Conservation (phyloP, 129 eudicot species). For the Flaveria ramosissima region DNA sequence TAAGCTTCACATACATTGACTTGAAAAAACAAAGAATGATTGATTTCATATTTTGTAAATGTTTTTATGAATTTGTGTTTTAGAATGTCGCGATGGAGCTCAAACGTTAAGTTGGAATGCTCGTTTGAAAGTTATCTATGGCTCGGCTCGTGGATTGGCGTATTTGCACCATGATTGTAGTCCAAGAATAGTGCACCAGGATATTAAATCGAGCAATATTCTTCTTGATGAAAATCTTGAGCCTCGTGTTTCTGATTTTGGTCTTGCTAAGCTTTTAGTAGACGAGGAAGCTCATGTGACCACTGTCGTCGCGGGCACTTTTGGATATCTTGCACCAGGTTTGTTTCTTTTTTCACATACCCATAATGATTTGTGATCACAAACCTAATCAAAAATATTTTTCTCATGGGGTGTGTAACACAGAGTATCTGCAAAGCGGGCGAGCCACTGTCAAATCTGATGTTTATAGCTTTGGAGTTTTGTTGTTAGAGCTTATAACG, state of each 20-base stretch:
- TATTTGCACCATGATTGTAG: slow-evolving; percentile 94
- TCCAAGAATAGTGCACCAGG: slow-evolving; percentile 84
- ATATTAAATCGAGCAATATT: slow-evolving; percentile 91
- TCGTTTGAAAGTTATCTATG: slow-evolving; percentile 76
- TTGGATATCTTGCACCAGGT: slow-evolving; percentile 98
- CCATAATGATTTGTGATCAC: not conserved
- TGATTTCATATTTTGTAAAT: not conserved
- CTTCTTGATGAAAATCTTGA: slow-evolving; percentile 87
- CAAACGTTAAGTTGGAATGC: slow-evolving; percentile 58
- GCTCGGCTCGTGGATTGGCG: slow-evolving; percentile 91
- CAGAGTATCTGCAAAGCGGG: slow-evolving; percentile 96
- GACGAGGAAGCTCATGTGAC: slow-evolving; percentile 98
- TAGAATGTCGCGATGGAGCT: slow-evolving; percentile 55
- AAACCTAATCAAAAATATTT: not conserved
- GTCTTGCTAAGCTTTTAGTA: slow-evolving; percentile 92
- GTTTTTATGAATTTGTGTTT: slow-evolving; percentile 4
- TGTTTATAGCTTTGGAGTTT: slow-evolving; percentile 94
- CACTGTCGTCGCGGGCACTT: slow-evolving; percentile 97
- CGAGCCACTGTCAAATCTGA: slow-evolving; percentile 93
- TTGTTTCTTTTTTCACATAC: slow-evolving; percentile 7
- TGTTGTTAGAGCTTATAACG: slow-evolving; percentile 81
- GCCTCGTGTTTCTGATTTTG: slow-evolving; percentile 94
- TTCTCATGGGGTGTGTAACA: slow-evolving; percentile 4
- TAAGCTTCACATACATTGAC: slow-evolving; percentile 34
- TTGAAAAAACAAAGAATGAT: not conserved